phyloP scores from a whole-genome alignment of 768 basidiomycete species.

The Calocybe indica region DNA sequence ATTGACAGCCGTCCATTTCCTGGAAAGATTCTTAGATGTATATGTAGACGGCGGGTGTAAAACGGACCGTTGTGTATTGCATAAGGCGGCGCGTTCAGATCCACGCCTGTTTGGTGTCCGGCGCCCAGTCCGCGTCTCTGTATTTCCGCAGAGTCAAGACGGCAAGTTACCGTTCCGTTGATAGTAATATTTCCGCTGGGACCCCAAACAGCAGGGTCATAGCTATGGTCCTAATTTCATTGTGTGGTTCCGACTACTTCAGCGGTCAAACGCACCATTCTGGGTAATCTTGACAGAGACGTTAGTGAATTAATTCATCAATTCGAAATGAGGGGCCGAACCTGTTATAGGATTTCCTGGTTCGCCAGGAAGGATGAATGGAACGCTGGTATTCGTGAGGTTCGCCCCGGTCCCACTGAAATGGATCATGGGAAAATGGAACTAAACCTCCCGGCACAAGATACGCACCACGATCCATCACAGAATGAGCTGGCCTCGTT shows the following conservation, averaged over 20 bases:
- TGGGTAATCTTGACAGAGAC: conserved; percentile 42
- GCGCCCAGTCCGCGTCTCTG: conserved; percentile 44
- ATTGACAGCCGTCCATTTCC: conserved; percentile 46
- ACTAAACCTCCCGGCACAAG: not conserved
- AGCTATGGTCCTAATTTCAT: conserved; percentile 29
- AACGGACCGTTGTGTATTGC: conserved; percentile 63
- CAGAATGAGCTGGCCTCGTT: conserved; percentile 66
- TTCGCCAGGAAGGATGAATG: conserved; percentile 53
- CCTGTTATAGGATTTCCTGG: conserved; percentile 43
- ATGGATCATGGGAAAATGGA: conserved; percentile 5
- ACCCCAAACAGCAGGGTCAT: conserved; percentile 55
- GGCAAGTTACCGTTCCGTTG: conserved; percentile 56
- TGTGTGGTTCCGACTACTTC: not conserved
- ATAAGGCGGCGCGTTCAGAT: conserved; percentile 59
- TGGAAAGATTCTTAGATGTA: conserved; percentile 13
- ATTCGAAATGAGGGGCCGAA: conserved; percentile 10
- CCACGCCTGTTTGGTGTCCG: conserved; percentile 36
- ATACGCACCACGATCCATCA: conserved; percentile 45
- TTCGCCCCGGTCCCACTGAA: conserved; percentile 52
- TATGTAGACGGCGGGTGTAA: not conserved
- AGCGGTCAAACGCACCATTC: conserved; percentile 45
- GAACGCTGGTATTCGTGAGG: conserved; percentile 45
- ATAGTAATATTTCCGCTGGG: conserved; percentile 73
- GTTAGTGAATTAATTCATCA: conserved; percentile 1
- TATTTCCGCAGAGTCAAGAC: conserved; percentile 15